Evolutionary conservation across 768 basidiomycete species (phyloP).

Genomic region (Hydnomerulius pinastri): DNA sequence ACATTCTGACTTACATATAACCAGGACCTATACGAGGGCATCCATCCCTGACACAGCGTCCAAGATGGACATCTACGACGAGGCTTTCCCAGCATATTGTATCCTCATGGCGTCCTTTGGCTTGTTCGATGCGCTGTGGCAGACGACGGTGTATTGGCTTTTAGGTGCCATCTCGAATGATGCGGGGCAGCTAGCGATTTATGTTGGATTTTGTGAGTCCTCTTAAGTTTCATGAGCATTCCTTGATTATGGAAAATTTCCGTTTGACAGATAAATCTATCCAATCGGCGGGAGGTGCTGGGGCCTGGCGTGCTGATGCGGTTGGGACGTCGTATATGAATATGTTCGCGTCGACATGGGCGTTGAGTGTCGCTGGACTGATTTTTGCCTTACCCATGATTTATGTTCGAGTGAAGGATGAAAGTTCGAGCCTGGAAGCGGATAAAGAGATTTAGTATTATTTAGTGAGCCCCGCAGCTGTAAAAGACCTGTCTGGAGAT

Average conservation of each 20-base stretch:
- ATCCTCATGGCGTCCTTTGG: conserved; percentile 71
- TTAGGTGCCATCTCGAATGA: conserved; percentile 86
- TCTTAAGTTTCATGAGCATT: no score
- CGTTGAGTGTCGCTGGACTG: not conserved
- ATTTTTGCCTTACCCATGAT: not conserved
- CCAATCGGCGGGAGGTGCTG: no score
- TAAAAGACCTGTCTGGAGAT: no score
- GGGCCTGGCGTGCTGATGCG: not conserved
- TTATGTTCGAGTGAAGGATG: not conserved
- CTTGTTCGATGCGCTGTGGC: conserved; percentile 80
- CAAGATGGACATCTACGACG: conserved; percentile 56
- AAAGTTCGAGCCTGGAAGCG: not conserved
- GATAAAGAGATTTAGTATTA: not conserved
- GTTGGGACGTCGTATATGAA: not conserved
- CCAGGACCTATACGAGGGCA: not conserved
- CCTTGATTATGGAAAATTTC: no score
- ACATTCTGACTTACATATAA: no score
- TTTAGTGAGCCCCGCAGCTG: no score
- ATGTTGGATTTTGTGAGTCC: conserved; percentile 73
- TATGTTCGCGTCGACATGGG: not conserved
- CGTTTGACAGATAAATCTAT: no score
- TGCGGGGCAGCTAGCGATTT: conserved; percentile 74
- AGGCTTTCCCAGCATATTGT: conserved; percentile 35
- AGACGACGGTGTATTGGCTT: conserved; percentile 75
- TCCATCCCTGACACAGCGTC: no score